Base-by-base conservation (phyloP, 345 rosid genomes). In the Nasturtium officinale region DNA sequence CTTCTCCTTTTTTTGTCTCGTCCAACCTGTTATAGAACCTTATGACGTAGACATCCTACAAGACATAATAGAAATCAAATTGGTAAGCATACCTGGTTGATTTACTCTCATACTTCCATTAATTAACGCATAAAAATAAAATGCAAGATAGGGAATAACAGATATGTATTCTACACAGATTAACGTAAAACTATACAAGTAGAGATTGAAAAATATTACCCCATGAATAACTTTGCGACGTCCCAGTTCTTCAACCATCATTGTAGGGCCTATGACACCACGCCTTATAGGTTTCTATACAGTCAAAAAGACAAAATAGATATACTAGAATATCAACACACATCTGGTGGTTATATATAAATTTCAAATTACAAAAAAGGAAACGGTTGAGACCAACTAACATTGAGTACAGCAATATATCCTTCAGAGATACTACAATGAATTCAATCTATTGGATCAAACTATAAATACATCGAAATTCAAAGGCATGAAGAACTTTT, bases 1-100 rank as follows among this genome's bases (percentile, higher is more conserved):
- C 97, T 83, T 94, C 91, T 82, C 97, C 99, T 60, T 91, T 95
- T 81, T 82, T 90, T 16, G 89, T 46, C 79, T 91, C 96, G 57
- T 91, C 97, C 84, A 89, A 78, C 71, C 93, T 84, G 48, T 75
- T 91, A 73, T 82, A 90, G 78, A 95, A 86, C 70, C 87, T 86
- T 67, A 91, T 58, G 63, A 84, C 88, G 58, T 91, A 91, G 43
- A 91, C 58, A 64, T 95, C 99, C 97, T 95, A 73, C 83, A 82
- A 66, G 57, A 60, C 63, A 62, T 30, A 73, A 67, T 59, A 68
- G 50, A 65, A 52, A 47, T 33, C 21, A 70, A 15, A 20, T 54
- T 65, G 65, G 50, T 54, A 60, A 74, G 25, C 16, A 56, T 26
- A 58, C 25, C 32, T 55, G 38, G 60, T 25, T 75, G 23, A 20